Evolutionary conservation across 2,329 filamentous ascomycete species (phyloP).

Genomic region (Alternaria postmessia): DNA sequence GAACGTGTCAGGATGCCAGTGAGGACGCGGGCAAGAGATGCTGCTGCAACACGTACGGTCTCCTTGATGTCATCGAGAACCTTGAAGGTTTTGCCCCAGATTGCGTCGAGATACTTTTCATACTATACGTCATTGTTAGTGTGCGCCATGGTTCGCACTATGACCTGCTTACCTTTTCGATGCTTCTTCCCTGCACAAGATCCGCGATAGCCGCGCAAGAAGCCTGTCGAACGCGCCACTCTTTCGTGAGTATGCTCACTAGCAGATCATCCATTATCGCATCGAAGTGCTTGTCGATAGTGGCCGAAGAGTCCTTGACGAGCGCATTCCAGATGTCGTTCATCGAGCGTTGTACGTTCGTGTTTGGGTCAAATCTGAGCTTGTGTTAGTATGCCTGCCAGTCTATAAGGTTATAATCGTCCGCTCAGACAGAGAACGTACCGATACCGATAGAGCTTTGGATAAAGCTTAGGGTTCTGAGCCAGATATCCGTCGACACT

Average conservation of each 20-base stretch:
- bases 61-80: slow-evolving; percentile 97
- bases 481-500: slow-evolving; percentile 70
- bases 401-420: not conserved
- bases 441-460: slow-evolving; percentile 91
- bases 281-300: slow-evolving; percentile 83
- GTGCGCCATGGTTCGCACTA: not conserved
- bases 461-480: slow-evolving; percentile 91
- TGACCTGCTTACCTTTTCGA: slow-evolving; percentile 50
- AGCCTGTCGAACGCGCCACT: slow-evolving; percentile 93
- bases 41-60: slow-evolving; percentile 81
- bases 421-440: slow-evolving; percentile 18
- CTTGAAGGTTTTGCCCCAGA: slow-evolving; percentile 87
- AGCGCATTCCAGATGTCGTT: slow-evolving; percentile 96
- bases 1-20: slow-evolving; percentile 87
- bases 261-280: slow-evolving; percentile 88
- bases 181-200: slow-evolving; percentile 79
- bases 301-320: slow-evolving; percentile 84
- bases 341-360: slow-evolving; percentile 93
- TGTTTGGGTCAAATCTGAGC: slow-evolving; percentile 81
- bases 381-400: slow-evolving; percentile 22
- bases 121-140: slow-evolving; percentile 62
- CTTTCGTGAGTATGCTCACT: slow-evolving; percentile 83
- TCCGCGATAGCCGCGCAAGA: slow-evolving; percentile 91
- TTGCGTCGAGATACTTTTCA: slow-evolving; percentile 81
- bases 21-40: slow-evolving; percentile 81